A percentile compares a stretch with the other conserved stretches of the same genome.
These are phyloP conservation scores for Erythrophleum ivorense DNA, from an alignment of 331 rosid species.

Conservation along the genomic window DNA sequence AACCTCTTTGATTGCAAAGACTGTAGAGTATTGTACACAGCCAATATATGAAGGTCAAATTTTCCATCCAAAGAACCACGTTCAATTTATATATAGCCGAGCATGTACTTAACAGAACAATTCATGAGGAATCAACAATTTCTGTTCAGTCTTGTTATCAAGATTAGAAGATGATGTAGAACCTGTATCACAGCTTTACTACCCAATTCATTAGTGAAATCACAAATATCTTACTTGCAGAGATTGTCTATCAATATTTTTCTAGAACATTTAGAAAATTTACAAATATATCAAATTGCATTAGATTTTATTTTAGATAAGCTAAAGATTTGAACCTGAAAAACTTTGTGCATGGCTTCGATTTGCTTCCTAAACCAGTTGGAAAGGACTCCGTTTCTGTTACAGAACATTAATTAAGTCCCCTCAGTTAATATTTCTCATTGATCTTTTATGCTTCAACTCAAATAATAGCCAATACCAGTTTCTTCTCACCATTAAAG, in stretches of 20 bases:
- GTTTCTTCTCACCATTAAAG: conserved; percentile 1
- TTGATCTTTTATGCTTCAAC: conserved; percentile 53
- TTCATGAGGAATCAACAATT: conserved; percentile 63
- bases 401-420: conserved; percentile 87
- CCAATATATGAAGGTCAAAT: conserved; percentile 43
- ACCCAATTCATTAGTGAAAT: conserved; percentile 68
- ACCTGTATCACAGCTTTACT: conserved; percentile 80
- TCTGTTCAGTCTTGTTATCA: conserved; percentile 75
- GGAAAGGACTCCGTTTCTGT: conserved; percentile 92
- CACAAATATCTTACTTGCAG: conserved; percentile 50
- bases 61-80: conserved; percentile 52
- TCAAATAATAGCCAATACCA: conserved; percentile 47
- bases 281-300: conserved; percentile 51
- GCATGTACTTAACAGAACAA: conserved; percentile 55
- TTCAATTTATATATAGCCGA: conserved; percentile 54
- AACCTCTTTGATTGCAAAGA: conserved; percentile 45
- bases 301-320: conserved; percentile 66
- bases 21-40: conserved; percentile 41
- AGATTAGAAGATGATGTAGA: conserved; percentile 51
- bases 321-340: conserved; percentile 99
- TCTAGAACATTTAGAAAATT: conserved; percentile 40
- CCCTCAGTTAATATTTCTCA: conserved; percentile 67
- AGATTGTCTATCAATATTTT: conserved; percentile 39
- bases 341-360: conserved; percentile 99
- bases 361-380: conserved; percentile 99